Conservation (phyloP, 441 rosid genomes). For the Aleurites moluccanus region DNA sequence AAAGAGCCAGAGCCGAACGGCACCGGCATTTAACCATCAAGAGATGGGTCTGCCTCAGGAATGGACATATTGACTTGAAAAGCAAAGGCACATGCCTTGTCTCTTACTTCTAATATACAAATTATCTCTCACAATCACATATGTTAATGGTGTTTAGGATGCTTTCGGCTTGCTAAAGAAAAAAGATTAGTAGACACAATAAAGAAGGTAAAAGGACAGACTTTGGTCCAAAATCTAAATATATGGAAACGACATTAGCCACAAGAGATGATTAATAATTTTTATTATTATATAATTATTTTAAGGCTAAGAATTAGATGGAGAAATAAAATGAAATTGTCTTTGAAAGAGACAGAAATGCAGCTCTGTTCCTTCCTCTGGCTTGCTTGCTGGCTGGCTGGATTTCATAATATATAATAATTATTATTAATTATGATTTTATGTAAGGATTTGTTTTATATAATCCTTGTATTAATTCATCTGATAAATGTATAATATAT, state of each 20-base stretch:
- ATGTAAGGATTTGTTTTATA: neutral
- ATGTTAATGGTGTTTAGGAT: neutral
- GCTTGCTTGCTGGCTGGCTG: constrained; percentile 12
- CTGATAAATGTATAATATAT: neutral
- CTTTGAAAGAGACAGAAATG: neutral
- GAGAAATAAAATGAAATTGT: neutral
- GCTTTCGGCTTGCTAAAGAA: neutral
- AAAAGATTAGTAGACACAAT: neutral
- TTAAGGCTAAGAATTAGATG: neutral
- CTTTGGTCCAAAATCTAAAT: constrained; percentile 1
- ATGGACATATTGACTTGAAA: constrained; percentile 63
- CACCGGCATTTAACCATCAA: constrained; percentile 41
- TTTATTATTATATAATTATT: neutral
- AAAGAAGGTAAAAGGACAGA: constrained; percentile 6
- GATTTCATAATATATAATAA: too few relatives aligned
- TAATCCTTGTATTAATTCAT: constrained; percentile 22
- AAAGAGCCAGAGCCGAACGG: constrained; percentile 36
- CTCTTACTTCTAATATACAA: neutral
- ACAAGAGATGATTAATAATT: neutral
- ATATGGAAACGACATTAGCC: constrained; percentile 16
- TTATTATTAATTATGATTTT: neutral
- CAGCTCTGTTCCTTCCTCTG: constrained; percentile 18
- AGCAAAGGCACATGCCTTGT: constrained; percentile 4
- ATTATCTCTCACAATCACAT: neutral
- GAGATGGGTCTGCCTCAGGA: constrained; percentile 72